These are phyloP conservation scores for Candida dajiaensis DNA, from an alignment of 805 yeast species.

Conservation along the genomic window DNA sequence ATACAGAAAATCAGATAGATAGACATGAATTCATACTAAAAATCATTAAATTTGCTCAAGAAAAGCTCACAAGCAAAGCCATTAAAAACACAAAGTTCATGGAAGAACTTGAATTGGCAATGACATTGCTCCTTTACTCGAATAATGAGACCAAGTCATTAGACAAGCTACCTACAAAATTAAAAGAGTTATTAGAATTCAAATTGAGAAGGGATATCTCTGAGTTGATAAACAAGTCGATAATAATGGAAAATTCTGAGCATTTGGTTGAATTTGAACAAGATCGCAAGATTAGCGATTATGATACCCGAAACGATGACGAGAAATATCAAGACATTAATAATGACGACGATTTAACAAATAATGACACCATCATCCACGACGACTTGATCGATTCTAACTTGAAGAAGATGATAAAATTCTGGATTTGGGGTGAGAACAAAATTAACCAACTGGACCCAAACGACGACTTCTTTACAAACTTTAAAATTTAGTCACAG, in stretches of 20 bases:
- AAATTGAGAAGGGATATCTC: slow-evolving; percentile 62
- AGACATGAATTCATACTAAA: slow-evolving; percentile 46
- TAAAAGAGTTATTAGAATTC: slow-evolving; percentile 51
- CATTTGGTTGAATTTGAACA: slow-evolving; percentile 9
- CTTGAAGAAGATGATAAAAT: slow-evolving; percentile 48
- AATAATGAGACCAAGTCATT: slow-evolving; percentile 16
- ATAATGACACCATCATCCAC: slow-evolving; percentile 1
- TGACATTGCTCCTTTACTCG: slow-evolving; percentile 67
- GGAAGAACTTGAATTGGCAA: slow-evolving; percentile 71
- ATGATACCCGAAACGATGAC: neutral
- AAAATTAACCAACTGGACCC: slow-evolving; percentile 15
- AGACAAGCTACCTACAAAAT: slow-evolving; percentile 42
- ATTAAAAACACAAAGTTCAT: slow-evolving; percentile 53
- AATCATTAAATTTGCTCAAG: slow-evolving; percentile 54
- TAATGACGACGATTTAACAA: slow-evolving; percentile 5
- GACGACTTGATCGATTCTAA: slow-evolving; percentile 22
- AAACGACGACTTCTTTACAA: neutral
- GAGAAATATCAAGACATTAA: neutral
- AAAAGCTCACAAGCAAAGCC: slow-evolving; percentile 56
- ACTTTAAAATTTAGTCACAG: neutral
- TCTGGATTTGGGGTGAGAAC: slow-evolving; percentile 64
- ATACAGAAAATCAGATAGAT: slow-evolving; percentile 20
- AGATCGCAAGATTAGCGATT: slow-evolving; percentile 1
- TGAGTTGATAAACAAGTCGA: slow-evolving; percentile 61
- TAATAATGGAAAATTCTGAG: slow-evolving; percentile 30